These are phyloP conservation scores for Selaginella tamariscina DNA, from an alignment of 75 land plant genomes.

Conservation along the genomic window DNA sequence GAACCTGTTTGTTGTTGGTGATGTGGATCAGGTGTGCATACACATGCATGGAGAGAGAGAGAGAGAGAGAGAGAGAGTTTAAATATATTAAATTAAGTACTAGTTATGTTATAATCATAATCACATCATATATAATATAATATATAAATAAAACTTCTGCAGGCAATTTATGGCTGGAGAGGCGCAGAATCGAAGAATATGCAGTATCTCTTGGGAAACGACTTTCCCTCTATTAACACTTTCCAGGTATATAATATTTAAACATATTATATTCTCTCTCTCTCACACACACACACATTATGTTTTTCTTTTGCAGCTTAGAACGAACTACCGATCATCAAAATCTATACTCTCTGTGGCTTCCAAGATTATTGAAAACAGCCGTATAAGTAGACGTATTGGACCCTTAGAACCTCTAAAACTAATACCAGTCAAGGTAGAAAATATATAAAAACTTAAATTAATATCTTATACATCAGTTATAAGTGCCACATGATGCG, in stretches of 20 bases:
- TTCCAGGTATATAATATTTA: constrained; percentile 13
- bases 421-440: constrained; percentile 17
- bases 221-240: constrained; percentile 19
- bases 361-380: constrained; percentile 11
- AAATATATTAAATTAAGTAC: no score
- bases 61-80: no score
- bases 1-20: constrained; percentile 27
- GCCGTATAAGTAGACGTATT: neutral
- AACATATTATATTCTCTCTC: neutral
- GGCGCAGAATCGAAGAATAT: constrained; percentile 18
- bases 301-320: constrained; percentile 14
- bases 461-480: neutral
- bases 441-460: neutral
- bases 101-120: no score
- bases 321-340: constrained; percentile 21
- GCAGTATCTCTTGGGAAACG: constrained; percentile 15
- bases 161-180: constrained; percentile 28
- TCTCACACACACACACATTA: no score
- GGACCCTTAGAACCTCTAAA: constrained; percentile 10
- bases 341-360: constrained; percentile 15
- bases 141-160: no score
- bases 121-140: no score
- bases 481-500: no score
- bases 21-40: constrained; percentile 19
- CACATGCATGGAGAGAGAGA: no score